phyloP scores from a whole-genome alignment of 2,329 filamentous ascomycete species.

The Dactylella cylindrospora region DNA sequence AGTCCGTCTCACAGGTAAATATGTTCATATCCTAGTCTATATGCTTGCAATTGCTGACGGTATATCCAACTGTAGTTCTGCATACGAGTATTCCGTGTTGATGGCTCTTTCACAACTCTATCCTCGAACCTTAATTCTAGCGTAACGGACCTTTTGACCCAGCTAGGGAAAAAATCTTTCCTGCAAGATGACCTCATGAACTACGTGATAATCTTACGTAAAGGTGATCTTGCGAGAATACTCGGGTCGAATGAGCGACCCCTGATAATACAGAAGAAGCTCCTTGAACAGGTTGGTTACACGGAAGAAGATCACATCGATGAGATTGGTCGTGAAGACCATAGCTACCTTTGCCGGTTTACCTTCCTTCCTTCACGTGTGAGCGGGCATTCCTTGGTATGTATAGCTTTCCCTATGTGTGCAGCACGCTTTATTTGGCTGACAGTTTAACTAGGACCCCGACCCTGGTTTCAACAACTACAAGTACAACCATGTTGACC shows the following conservation, averaged over 20 bases:
- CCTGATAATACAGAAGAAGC: slow-evolving; percentile 83
- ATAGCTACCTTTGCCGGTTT: slow-evolving; percentile 94
- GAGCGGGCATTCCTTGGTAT: slow-evolving; percentile 63
- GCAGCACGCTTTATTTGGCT: background rate
- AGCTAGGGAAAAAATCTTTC: slow-evolving; percentile 91
- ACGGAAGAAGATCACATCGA: slow-evolving; percentile 82
- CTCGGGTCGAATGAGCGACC: slow-evolving; percentile 77
- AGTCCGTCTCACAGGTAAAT: slow-evolving; percentile 45
- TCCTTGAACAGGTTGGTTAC: slow-evolving; percentile 90
- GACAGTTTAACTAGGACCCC: slow-evolving; percentile 59
- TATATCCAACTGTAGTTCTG: slow-evolving; percentile 62
- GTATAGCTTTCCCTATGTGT: slow-evolving; percentile 2
- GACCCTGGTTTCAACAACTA: slow-evolving; percentile 80
- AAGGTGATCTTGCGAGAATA: slow-evolving; percentile 84
- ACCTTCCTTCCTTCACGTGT: slow-evolving; percentile 89
- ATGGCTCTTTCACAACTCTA: slow-evolving; percentile 91
- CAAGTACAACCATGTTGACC: slow-evolving; percentile 91
- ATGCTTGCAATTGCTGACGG: background rate
- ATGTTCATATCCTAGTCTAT: slow-evolving; percentile 9
- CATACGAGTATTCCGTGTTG: slow-evolving; percentile 90
- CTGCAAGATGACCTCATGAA: slow-evolving; percentile 87
- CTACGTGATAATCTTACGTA: slow-evolving; percentile 92
- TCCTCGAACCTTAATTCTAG: slow-evolving; percentile 80
- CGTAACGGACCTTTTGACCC: slow-evolving; percentile 81
- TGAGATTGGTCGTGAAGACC: slow-evolving; percentile 92